Conservation (phyloP, 768 basidiomycete species). For the Tricholoma terreum region DNA sequence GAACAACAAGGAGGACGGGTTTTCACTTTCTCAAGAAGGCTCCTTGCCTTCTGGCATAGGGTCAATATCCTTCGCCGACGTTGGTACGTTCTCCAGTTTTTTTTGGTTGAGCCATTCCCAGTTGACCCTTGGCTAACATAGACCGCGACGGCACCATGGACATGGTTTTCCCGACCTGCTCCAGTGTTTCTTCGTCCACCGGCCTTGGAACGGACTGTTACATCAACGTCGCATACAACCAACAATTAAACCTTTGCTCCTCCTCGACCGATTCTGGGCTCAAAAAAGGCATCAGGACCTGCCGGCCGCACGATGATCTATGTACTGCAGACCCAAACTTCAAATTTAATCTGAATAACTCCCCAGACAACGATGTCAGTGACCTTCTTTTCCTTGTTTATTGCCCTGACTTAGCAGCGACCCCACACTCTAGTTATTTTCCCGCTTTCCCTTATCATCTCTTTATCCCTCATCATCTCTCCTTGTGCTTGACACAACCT, state of each 20-base stretch:
- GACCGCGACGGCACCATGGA: conserved; percentile 97
- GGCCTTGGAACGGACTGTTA: conserved; percentile 76
- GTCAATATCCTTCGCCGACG: conserved; percentile 83
- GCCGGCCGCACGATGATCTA: conserved; percentile 75
- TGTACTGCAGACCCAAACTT: conserved; percentile 82
- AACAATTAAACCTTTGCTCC: conserved; percentile 81
- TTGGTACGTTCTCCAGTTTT: conserved; percentile 50
- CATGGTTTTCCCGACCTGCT: conserved; percentile 87
- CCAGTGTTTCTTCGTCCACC: conserved; percentile 57
- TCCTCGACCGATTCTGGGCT: conserved; percentile 47
- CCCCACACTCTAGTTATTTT: conserved; percentile 48
- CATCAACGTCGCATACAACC: conserved; percentile 92
- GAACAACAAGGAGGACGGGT: conserved; percentile 78
- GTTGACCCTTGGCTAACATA: conserved; percentile 21
- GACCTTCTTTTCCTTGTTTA: neutral
- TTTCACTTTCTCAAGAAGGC: conserved; percentile 63
- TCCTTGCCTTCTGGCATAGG: conserved; percentile 74
- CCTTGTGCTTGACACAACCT: conserved; percentile 66
- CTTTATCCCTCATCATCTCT: conserved; percentile 59
- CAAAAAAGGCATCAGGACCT: conserved; percentile 52
- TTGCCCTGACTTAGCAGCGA: neutral
- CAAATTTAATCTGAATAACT: conserved; percentile 62
- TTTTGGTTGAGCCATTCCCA: neutral
- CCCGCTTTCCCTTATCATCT: conserved; percentile 59
- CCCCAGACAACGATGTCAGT: conserved; percentile 49